Base-by-base conservation (phyloP, 805 yeast species). In the Monosporozyma solicola region DNA sequence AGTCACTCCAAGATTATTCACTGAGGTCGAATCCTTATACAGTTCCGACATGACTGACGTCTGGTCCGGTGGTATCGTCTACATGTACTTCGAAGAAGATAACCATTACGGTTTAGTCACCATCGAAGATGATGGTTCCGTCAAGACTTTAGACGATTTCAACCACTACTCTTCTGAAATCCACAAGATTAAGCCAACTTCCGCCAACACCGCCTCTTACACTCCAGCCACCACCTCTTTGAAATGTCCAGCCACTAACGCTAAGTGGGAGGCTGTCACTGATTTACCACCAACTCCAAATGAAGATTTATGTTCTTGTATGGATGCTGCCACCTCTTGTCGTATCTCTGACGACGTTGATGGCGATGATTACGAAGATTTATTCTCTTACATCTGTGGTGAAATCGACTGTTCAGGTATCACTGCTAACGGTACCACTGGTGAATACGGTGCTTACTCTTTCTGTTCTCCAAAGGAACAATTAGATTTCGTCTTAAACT, bases 1-100 rank as follows among this genome's bases (percentile, higher is more conserved):
- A 55, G 84, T 80, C 54, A 59, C 61, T 44, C 92, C 92, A 72
- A 82, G 92, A 80, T 67, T 69, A 58, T 86, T 86, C 79, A 74
- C 80, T 54, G 92, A 85, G 72, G 86, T 86, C 59, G 79, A 72
- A 46, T 76, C 89, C 54, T 64, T 86, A 41, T 86, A 78, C 72
- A 74, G 83, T 58, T 66, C 68, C 50, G 74, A 85, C 41, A 86
- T 86, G 95, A 85, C 90, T 58, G 85, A 77, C 68, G 84, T 84
- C 55, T 86, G 92, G 94, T 85, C 92, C 50, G 92, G 95, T 73
- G 95, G 92, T 79, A 85, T 86, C 65, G 92, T 85, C 52, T 86
- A 85, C 75, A 82, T 85, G 91, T 86, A 85, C 74, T 86, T 80
- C 72, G 78, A 86, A 74, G 92, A 86, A 74, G 73, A 72, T 53